Evolutionary conservation across 2,329 filamentous ascomycete species (phyloP), one percentile per base, ranked within the genome.

Genomic region (Alternaria atra): DNA sequence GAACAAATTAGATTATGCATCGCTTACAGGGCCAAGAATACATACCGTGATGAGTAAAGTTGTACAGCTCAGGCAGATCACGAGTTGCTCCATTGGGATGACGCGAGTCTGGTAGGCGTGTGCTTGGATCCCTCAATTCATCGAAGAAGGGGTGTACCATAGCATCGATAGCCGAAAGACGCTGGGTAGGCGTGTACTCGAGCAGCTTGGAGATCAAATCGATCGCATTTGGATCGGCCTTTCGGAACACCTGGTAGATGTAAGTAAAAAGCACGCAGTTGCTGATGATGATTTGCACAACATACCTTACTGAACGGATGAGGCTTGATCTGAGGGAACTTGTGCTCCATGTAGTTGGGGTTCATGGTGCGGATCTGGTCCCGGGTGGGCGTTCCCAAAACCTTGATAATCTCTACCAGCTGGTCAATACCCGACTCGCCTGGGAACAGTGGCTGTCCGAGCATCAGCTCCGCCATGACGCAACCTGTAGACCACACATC

Each of bases 361-460:
- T 99, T 99, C 95, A 99, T 99, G 68, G 95, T 99, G 71, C 95
- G 92, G 76, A 99, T 99, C 81, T 99, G 95, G 80, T 99, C 95
- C 67, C 95, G 88, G 35, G 95, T 98, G 17, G 95, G 95, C 17
- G 95, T 99, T 61, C 95, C 95, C 63, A 99, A 84, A 54, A 99
- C 94, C 84, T 99, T 99, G 86, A 99, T 99, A 79, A 99, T 99
- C 82, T 99, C 95, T 46, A 99, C 95, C 50, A 99, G 85, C 80
- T 99, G 95, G 78, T 99, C 95, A 75, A 99, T 99, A 67, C 95
- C 95, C 48, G 95, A 99, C 81, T 99, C 95, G 73, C 95, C 95
- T 27, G 95, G 95, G 85, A 99, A 99, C 64, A 99, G 85, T 9
- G 95, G 95, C 80, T 99, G 95, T 53, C 95, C 95, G 66, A 99